These are phyloP conservation scores for Alternaria sp. DNA, from an alignment of 2,329 filamentous ascomycete genomes.

Conservation along the genomic window DNA sequence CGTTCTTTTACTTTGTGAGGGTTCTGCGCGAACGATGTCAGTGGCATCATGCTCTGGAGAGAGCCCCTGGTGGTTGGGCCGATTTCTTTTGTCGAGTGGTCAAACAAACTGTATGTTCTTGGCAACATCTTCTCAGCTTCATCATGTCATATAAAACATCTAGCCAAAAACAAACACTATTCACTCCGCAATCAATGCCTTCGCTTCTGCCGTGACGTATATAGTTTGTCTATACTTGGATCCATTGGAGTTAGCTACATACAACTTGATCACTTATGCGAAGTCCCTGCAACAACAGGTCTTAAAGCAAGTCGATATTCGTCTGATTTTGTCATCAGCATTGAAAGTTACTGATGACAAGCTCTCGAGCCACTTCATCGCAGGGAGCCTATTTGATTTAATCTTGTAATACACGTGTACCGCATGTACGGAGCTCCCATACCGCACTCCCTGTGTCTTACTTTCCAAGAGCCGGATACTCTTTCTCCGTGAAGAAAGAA, in stretches of 20 bases:
- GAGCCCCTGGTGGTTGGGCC: background rate
- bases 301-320: background rate
- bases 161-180: background rate
- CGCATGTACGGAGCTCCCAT: background rate
- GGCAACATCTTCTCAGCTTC: constrained; percentile 1
- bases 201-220: background rate
- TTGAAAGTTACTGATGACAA: too few relatives aligned
- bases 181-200: background rate
- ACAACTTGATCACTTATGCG: background rate
- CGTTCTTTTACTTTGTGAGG: constrained; percentile 10
- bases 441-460: background rate
- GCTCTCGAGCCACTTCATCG: background rate
- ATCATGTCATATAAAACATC: constrained; percentile 2
- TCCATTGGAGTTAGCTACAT: background rate
- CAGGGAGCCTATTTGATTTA: background rate
- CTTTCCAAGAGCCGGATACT: background rate
- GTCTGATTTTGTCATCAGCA: background rate
- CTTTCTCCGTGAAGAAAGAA: background rate
- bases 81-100: constrained; percentile 1
- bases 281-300: background rate
- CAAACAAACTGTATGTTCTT: constrained; percentile 2
- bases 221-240: background rate
- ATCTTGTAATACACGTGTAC: background rate
- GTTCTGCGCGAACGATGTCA: background rate
- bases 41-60: background rate